Evolutionary conservation across 1,284 basidiomycete species (phyloP).

Genomic region (Neotropicomus parvogracilis): DNA sequence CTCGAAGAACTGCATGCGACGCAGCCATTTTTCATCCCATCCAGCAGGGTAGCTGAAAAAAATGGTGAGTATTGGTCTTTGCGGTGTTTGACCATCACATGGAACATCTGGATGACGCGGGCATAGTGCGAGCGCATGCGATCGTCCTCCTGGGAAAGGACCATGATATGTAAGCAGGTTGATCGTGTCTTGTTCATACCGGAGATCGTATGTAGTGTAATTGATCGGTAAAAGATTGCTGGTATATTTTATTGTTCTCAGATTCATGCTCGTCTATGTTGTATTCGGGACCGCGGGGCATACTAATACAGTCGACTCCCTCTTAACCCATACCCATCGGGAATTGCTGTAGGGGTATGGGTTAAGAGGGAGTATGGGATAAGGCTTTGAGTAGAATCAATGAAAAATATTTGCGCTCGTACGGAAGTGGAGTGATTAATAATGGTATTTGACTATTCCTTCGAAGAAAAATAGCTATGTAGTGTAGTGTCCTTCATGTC

Average conservation of each 20-base stretch:
- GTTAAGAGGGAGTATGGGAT: background rate
- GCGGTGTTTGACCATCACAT: too few relatives aligned
- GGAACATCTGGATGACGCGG: too few relatives aligned
- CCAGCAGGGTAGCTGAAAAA: conserved; percentile 11
- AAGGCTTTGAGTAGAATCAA: too few relatives aligned
- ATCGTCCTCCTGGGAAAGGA: background rate
- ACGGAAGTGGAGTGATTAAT: too few relatives aligned
- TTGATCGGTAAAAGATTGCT: background rate
- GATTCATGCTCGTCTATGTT: too few relatives aligned
- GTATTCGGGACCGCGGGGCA: too few relatives aligned
- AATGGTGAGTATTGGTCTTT: too few relatives aligned
- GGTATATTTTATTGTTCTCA: too few relatives aligned
- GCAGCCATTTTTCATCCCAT: conserved; percentile 12
- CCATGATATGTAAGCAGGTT: background rate
- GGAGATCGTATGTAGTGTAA: background rate
- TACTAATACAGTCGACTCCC: background rate
- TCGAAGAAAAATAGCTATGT: too few relatives aligned
- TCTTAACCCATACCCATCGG: background rate
- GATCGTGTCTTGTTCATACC: background rate
- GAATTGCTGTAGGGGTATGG: background rate
- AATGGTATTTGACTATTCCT: background rate
- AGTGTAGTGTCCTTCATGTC: too few relatives aligned
- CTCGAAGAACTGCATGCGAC: conserved; percentile 4
- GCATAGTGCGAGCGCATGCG: too few relatives aligned
- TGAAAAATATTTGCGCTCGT: too few relatives aligned